A percentile compares a stretch with the other conserved stretches of the same genome.
Conservation (phyloP, 208 protist genomes). For the Trypanosoma platydactyli region DNA sequence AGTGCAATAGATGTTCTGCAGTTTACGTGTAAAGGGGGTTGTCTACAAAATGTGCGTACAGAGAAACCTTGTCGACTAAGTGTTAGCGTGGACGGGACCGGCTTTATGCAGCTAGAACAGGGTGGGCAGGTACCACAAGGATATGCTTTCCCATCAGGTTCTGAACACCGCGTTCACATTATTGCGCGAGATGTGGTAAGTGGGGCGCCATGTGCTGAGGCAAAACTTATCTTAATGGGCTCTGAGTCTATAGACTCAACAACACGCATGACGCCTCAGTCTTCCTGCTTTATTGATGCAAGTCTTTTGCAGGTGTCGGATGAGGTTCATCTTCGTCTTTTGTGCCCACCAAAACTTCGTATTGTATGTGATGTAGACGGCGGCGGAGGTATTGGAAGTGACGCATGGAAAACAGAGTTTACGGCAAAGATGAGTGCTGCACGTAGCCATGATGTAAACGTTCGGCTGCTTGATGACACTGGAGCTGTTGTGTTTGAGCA, state of each 20-base stretch:
- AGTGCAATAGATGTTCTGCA: constrained; percentile 39
- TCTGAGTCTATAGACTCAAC: constrained; percentile 11
- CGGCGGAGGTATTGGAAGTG: constrained; percentile 38
- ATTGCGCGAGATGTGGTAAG: constrained; percentile 52
- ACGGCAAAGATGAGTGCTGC: constrained; percentile 45
- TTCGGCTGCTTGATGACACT: constrained; percentile 54
- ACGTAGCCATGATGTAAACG: constrained; percentile 50
- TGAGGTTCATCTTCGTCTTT: constrained; percentile 54
- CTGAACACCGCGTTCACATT: constrained; percentile 59
- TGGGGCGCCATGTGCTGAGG: constrained; percentile 42
- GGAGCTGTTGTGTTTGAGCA: constrained; percentile 73
- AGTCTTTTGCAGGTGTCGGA: constrained; percentile 47
- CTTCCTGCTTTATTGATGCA: constrained; percentile 55
- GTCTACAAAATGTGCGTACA: constrained; percentile 71
- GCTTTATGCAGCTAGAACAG: constrained; percentile 50
- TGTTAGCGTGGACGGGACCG: constrained; percentile 50
- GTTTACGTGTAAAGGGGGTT: constrained; percentile 61
- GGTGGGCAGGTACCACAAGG: constrained; percentile 62
- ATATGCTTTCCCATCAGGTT: constrained; percentile 29
- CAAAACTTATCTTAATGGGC: constrained; percentile 49
- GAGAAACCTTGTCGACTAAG: constrained; percentile 45
- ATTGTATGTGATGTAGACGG: constrained; percentile 80
- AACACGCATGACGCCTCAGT: neutral
- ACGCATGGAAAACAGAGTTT: constrained; percentile 39
- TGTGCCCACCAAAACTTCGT: constrained; percentile 49